A percentile compares a stretch with the other conserved stretches of the same genome.
Evolutionary conservation across 106 monocot genomes (phyloP).

Genomic region (Vanilla planifolia): DNA sequence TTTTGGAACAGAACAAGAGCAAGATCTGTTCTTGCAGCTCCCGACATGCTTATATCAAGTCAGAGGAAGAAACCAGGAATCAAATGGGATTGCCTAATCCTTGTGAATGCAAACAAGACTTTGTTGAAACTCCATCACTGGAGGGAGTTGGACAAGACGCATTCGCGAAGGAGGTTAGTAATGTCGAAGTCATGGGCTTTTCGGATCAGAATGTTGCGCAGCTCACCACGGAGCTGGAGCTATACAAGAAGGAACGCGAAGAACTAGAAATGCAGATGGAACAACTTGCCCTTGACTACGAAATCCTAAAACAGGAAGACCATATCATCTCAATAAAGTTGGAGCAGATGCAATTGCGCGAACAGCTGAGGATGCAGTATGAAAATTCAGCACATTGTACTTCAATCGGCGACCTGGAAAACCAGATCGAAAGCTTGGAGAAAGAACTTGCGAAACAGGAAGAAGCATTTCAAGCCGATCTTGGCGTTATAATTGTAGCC

Average conservation of each 20-base stretch:
- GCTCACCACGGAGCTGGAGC: conserved; percentile 63
- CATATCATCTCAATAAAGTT: conserved; percentile 69
- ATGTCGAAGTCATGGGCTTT: conserved; percentile 19
- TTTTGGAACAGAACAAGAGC: conserved; percentile 59
- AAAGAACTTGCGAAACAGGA: conserved; percentile 61
- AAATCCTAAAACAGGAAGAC: conserved; percentile 97
- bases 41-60: conserved; percentile 8
- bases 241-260: conserved; percentile 89
- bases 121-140: conserved; percentile 21
- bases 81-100: conserved; percentile 8
- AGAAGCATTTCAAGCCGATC: conserved; percentile 58
- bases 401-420: conserved; percentile 83
- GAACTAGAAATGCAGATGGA: conserved; percentile 97
- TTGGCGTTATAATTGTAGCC: conserved; percentile 26
- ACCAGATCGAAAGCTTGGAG: conserved; percentile 69
- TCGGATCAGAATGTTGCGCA: conserved; percentile 53
- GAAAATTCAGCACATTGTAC: conserved; percentile 89
- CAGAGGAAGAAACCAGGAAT: conserved; percentile 13
- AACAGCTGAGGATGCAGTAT: conserved; percentile 92
- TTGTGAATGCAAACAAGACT: conserved; percentile 18
- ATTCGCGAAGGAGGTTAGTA: conserved; percentile 33
- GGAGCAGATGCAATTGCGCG: conserved; percentile 78
- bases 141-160: conserved; percentile 35
- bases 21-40: conserved; percentile 16
- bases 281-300: conserved; percentile 93